Evolutionary conservation across 108 stramenopile genomes (phyloP), one percentile per base, ranked within the genome.

Genomic region (Pseudonitzschia multiseries): DNA sequence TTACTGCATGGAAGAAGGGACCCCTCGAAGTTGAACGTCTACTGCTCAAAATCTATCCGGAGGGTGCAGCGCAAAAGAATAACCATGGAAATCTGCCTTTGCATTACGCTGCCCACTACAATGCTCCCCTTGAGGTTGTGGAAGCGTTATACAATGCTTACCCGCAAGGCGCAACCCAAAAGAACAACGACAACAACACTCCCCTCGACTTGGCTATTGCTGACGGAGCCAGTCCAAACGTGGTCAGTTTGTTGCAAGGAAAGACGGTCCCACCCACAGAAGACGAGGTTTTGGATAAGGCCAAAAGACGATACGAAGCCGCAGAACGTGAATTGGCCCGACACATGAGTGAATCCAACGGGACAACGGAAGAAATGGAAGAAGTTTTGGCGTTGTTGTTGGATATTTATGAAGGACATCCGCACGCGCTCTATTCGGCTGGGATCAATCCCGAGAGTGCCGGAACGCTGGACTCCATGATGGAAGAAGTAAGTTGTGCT

Each of bases 1-100:
- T 83, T 31, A 90, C 93, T 22, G 93, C 93, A 1, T 92, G 91
- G 93, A 92, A 92, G 74, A 92, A 94, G 73, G 93, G 91, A 65
- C 93, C 93, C 4, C 73, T 94, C 31, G 93, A 94, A 65, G 87
- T 86, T 46, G 89, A 89, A 79, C 80, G 84, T 50, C 80, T 94
- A 6, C 60, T 94, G 24, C 70, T 94, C 56, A 87, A 89, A 68
- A 70, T 91, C 36, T 92, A 80, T 57, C 93, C 93, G 36, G 91
- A 94, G 70, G 93, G 93, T 1, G 93, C 93, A 10, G 89, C 93
- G 0, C 86, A 87, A 75, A 89, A 89, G 76, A 94, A 94, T 71
- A 92, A 94, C 70, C 91, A 94, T 65, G 93, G 93, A 15, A 91
- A 91, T 59, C 68, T 93, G 17, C 93, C 93, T 20, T 63, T 93